Percentiles rank a stretch among this genome's conserved stretches.
Conservation (phyloP, 805 yeast genomes). For the Yarrowia porcina region DNA sequence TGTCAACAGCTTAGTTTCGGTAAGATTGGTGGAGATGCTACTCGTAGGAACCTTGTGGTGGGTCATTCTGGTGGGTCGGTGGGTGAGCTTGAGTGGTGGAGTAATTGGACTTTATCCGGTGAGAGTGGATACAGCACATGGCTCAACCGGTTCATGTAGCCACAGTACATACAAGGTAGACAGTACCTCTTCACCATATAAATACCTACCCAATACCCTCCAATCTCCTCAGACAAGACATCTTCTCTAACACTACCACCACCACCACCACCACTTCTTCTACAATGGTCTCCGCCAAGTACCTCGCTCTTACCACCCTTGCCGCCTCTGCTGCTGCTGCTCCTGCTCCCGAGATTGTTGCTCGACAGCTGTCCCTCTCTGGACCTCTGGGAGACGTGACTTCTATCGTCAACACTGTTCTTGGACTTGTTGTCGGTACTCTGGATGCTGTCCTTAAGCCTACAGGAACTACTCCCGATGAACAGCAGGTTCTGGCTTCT, state of each 20-base stretch:
- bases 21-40: conserved; percentile 9
- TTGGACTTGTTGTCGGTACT: not conserved
- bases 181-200: too few species aligned
- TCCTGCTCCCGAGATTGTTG: conserved; percentile 1
- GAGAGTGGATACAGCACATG: too few species aligned
- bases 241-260: not conserved
- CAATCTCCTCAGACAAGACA: not conserved
- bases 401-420: conserved; percentile 7
- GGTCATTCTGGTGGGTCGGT: not conserved
- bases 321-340: conserved; percentile 3
- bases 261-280: not conserved
- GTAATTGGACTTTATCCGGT: too few species aligned
- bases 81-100: not conserved
- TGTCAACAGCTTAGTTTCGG: not conserved
- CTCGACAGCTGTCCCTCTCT: conserved; percentile 9
- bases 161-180: too few species aligned
- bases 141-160: too few species aligned
- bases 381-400: not conserved
- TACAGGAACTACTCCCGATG: not conserved
- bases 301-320: not conserved
- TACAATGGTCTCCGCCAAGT: conserved; percentile 20
- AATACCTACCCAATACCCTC: not conserved
- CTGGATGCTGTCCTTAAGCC: conserved; percentile 3
- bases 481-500: not conserved
- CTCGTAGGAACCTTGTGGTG: too few species aligned